Base-by-base conservation (phyloP, 2,329 filamentous ascomycete genomes). In the Drechslera avenae region DNA sequence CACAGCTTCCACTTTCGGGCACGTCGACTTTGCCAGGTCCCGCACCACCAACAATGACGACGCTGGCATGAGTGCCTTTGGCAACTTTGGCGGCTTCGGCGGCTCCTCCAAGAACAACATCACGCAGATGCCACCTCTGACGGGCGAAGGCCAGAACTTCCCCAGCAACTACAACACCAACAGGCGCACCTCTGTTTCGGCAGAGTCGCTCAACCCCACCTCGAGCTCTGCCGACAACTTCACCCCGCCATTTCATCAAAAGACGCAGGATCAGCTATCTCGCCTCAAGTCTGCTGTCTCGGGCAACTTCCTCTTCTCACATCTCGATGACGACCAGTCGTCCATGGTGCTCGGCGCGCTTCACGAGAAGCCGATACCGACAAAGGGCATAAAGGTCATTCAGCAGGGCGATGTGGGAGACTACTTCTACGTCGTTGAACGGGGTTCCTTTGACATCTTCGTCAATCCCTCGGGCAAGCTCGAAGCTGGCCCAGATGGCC, bases 401-500 rank as follows among this genome's bases (percentile, higher is more conserved):
- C 88, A 87, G 41, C 94, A 99, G 78, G 94, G 94, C 47, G 94
- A 97, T 68, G 88, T 92, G 0, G 94, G 94, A 35, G 94, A 99
- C 75, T 97, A 89, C 79, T 99, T 99, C 78, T 99, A 99, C 73
- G 87, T 99, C 19, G 91, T 97, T 14, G 94, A 99, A 73, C 89
- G 87, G 59, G 94, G 94, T 33, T 81, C 82, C 17, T 97, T 97
- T 67, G 91, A 96, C 65, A 88, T 97, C 50, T 90, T 94, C 69
- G 92, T 97, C 75, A 92, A 97, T 73, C 74, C 82, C 10, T 82
- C 82, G 8, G 93, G 94, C 53, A 79, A 85, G 33, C 81, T 95
- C 46, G 89, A 96, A 69, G 81, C 91, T 6, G 93, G 93, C 0
- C 80, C 83, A 0, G 86, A 92, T 39, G 94, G 93, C 9, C 82